These are phyloP conservation scores for Melampsora americana DNA, from an alignment of 1,284 basidiomycete genomes.

Conservation along the genomic window DNA sequence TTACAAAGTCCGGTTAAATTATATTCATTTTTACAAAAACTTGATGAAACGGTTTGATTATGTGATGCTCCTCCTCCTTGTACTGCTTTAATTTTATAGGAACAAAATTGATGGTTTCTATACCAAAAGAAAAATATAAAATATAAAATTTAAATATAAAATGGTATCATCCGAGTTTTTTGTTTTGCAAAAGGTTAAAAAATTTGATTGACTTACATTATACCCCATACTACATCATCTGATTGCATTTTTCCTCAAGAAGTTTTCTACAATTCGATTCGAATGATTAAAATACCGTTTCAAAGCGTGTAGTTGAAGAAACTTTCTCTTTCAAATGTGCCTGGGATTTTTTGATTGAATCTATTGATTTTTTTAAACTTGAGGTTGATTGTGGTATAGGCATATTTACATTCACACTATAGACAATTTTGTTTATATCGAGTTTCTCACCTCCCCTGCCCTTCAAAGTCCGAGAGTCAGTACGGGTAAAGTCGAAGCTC, in stretches of 20 bases:
- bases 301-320: too few species aligned
- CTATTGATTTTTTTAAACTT: too few species aligned
- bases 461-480: too few species aligned
- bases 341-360: too few species aligned
- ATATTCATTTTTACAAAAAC: slow-evolving; percentile 98
- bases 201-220: slow-evolving; percentile 63
- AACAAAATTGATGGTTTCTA: slow-evolving; percentile 80
- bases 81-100: slow-evolving; percentile 73
- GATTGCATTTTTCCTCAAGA: slow-evolving; percentile 20
- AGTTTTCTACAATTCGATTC: too few species aligned
- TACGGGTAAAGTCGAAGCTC: too few species aligned
- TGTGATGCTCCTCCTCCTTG: slow-evolving; percentile 36
- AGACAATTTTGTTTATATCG: too few species aligned
- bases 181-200: background rate
- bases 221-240: slow-evolving; percentile 93
- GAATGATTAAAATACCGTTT: too few species aligned
- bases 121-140: background rate
- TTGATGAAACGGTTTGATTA: slow-evolving; percentile 80
- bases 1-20: slow-evolving; percentile 98
- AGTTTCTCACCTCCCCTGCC: too few species aligned
- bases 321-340: too few species aligned
- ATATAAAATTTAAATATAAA: background rate
- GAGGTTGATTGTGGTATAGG: too few species aligned
- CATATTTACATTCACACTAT: too few species aligned
- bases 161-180: background rate